Conservation (phyloP, 2,329 filamentous ascomycete genomes). For the Westerdykella ornata region DNA sequence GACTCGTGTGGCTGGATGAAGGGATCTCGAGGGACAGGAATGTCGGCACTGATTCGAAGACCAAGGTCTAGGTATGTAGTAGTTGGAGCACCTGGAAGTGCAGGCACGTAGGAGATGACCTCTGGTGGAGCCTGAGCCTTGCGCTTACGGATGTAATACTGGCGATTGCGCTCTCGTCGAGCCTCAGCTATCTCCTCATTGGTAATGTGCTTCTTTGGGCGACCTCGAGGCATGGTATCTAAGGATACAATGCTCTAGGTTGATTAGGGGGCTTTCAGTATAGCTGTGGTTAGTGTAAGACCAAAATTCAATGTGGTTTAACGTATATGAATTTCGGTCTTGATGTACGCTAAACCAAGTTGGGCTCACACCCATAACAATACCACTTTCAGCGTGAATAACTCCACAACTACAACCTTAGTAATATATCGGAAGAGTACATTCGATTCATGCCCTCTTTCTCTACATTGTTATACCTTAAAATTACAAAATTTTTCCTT, state of each 20-base stretch:
- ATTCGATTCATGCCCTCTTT: not conserved
- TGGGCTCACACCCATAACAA: slow-evolving; percentile 1
- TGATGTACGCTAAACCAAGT: not conserved
- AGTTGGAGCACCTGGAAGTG: too few relatives aligned
- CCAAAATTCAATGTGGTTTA: too few relatives aligned
- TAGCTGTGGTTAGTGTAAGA: too few relatives aligned
- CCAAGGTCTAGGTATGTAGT: not conserved
- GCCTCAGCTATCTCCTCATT: too few relatives aligned
- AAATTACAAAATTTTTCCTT: not conserved
- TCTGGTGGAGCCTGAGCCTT: too few relatives aligned
- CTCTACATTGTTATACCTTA: not conserved
- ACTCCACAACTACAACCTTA: slow-evolving; percentile 3
- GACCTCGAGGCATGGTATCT: too few relatives aligned
- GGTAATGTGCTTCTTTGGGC: too few relatives aligned
- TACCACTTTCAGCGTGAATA: slow-evolving; percentile 5
- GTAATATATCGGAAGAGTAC: slow-evolving; percentile 1
- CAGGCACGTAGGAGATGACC: too few relatives aligned
- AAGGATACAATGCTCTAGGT: too few relatives aligned
- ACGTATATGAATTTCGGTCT: slow-evolving; percentile 1
- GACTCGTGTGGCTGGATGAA: slow-evolving; percentile 2
- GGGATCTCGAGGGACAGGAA: slow-evolving; percentile 1
- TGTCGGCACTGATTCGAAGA: slow-evolving; percentile 3
- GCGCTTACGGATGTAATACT: too few relatives aligned
- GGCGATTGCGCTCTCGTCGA: too few relatives aligned
- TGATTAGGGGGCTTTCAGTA: too few relatives aligned